phyloP scores from a whole-genome alignment of 2,329 filamentous ascomycete species.

The Fusarium circinatum region DNA sequence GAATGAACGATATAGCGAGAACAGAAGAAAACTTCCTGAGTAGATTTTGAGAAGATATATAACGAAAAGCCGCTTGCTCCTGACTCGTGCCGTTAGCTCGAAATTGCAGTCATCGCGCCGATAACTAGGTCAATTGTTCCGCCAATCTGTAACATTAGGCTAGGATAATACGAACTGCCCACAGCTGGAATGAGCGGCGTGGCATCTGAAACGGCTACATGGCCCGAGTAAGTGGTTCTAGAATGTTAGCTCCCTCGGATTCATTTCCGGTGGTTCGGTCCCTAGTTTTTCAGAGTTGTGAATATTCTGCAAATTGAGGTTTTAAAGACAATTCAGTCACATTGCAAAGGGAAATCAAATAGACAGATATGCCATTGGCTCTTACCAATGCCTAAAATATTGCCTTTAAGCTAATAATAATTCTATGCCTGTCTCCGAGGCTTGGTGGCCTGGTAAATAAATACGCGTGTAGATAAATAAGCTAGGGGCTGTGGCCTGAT shows the following conservation, averaged over 20 bases:
- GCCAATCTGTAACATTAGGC: neutral
- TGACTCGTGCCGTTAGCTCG: neutral
- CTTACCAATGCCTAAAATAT: no score
- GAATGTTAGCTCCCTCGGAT: neutral
- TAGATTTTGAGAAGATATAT: neutral
- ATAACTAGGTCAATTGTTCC: neutral
- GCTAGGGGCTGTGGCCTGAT: neutral
- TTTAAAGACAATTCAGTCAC: rapidly evolving
- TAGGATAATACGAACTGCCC: neutral
- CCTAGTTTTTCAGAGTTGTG: neutral
- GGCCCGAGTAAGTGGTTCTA: neutral
- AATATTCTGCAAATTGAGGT: neutral
- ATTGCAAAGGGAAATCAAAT: neutral
- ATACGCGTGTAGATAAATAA: neutral
- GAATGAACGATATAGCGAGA: neutral
- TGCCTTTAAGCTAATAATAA: no score
- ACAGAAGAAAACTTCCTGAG: no score
- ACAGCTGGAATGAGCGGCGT: neutral
- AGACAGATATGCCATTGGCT: no score
- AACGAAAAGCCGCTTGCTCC: neutral
- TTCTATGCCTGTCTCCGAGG: neutral
- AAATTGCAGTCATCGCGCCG: neutral
- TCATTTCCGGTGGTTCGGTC: neutral
- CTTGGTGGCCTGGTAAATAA: neutral
- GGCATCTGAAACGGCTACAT: neutral